Conservation (phyloP, 805 yeast species). For the Candida sonorensis region DNA sequence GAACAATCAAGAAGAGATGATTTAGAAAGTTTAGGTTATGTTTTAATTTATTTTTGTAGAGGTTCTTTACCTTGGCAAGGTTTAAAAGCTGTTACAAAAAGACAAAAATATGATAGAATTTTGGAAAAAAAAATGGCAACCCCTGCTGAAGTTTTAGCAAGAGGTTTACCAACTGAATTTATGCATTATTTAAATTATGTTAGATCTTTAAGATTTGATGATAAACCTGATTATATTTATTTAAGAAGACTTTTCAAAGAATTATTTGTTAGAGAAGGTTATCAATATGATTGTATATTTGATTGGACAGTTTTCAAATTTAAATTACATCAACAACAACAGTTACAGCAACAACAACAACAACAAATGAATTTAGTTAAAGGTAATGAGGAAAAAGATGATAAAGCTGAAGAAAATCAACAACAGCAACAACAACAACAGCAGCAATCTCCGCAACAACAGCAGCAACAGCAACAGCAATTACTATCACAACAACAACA, state of each 20-base stretch:
- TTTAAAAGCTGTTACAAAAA: slow-evolving; percentile 90
- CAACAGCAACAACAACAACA: slow-evolving; percentile 26
- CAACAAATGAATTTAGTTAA: slow-evolving; percentile 15
- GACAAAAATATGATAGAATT: slow-evolving; percentile 94
- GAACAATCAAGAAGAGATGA: slow-evolving; percentile 97
- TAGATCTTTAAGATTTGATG: slow-evolving; percentile 87
- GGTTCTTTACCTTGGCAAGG: slow-evolving; percentile 99
- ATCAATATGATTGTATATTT: slow-evolving; percentile 87
- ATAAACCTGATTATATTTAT: slow-evolving; percentile 90
- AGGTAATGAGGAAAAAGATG: slow-evolving; percentile 11
- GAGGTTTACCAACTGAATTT: slow-evolving; percentile 90
- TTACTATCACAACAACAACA: slow-evolving; percentile 3
- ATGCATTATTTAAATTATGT: slow-evolving; percentile 82
- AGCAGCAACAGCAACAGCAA: slow-evolving; percentile 8
- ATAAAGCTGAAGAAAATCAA: slow-evolving; percentile 30
- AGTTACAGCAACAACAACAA: slow-evolving; percentile 27
- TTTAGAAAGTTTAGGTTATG: slow-evolving; percentile 90
- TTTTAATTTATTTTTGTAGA: slow-evolving; percentile 86
- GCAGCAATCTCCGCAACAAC: slow-evolving; percentile 5
- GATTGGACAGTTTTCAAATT: slow-evolving; percentile 93
- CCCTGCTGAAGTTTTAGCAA: slow-evolving; percentile 76
- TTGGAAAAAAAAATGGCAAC: slow-evolving; percentile 93
- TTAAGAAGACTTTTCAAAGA: slow-evolving; percentile 87
- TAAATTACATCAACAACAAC: slow-evolving; percentile 49
- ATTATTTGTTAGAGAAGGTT: slow-evolving; percentile 78